Evolutionary conservation across 208 protist species (phyloP), one percentile per base, ranked within the genome.

Genomic region (Wallacemonas sp.): DNA sequence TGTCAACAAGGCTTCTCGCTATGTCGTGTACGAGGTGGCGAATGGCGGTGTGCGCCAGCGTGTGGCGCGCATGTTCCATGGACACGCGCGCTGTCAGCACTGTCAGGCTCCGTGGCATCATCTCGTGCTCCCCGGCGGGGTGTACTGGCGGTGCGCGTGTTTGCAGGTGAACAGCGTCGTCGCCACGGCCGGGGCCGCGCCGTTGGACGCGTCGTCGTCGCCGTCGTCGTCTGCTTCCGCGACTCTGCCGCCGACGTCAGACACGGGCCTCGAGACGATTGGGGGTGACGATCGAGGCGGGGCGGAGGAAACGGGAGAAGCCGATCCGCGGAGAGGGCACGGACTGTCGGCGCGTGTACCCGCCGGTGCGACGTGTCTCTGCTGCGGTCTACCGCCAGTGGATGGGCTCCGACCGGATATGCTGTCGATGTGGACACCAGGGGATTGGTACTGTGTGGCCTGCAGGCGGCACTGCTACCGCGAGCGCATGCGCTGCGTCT

Each of bases 81-180:
- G 81, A 0, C 52, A 74, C 12, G 44, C 61, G 14, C 38, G 55
- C 18, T 93, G 87, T 42, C 70, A 67, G 16, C 69, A 77, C 69
- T 93, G 87, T 50, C 73, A 70, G 3, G 57, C 79, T 1, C 82
- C 73, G 38, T 93, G 87, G 85, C 87, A 93, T 63, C 73, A 86
- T 45, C 76, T 89, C 46, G 26, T 67, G 12, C 50, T 88, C 25
- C 75, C 55, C 3, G 54, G 44, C 12, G 72, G 67, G 2, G 41
- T 28, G 32, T 67, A 68, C 59, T 93, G 87, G 85, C 88, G 84
- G 22, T 94, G 88, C 61, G 79, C 88, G 16, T 94, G 88, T 44
- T 83, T 90, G 59, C 72, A 70, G 36, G 49, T 94, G 18, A 94
- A 91, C 49, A 32, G 16, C 49, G 28, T 49, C n/a, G 3, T n/a